Evolutionary conservation across 495 filamentous ascomycete species (phyloP).

Genomic region (Mycothermus thermophilus): DNA sequence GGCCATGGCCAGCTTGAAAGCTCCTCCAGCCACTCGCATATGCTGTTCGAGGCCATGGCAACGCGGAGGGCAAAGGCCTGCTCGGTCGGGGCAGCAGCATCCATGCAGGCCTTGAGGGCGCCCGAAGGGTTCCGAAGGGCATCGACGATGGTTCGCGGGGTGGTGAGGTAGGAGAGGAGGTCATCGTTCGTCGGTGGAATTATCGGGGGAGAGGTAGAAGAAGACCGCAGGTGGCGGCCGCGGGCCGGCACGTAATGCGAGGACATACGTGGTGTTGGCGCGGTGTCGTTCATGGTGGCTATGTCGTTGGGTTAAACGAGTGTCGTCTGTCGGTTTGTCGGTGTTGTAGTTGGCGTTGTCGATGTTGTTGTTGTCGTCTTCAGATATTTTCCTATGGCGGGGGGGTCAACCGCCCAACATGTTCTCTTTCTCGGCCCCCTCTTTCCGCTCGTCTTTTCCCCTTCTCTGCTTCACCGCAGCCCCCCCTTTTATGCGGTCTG

Average conservation of each 20-base stretch:
- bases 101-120: slow-evolving; percentile 47
- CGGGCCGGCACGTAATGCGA: slow-evolving; percentile 10
- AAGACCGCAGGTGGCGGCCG: slow-evolving; percentile 14
- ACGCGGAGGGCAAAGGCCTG: slow-evolving; percentile 60
- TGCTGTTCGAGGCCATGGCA: slow-evolving; percentile 57
- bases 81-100: slow-evolving; percentile 49
- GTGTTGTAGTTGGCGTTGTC: not conserved
- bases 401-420: slow-evolving; percentile 12
- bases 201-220: slow-evolving; percentile 23
- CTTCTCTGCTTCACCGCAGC: too few relatives aligned
- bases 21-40: slow-evolving; percentile 67
- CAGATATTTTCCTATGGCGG: slow-evolving; percentile 4
- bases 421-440: slow-evolving; percentile 8
- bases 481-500: not conserved
- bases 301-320: not conserved
- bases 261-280: slow-evolving; percentile 10
- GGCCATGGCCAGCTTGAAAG: slow-evolving; percentile 67
- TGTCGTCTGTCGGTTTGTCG: not conserved
- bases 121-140: slow-evolving; percentile 38
- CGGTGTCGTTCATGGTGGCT: slow-evolving; percentile 21
- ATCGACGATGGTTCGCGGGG: slow-evolving; percentile 28
- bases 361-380: slow-evolving; percentile 1
- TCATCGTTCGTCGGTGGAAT: slow-evolving; percentile 28
- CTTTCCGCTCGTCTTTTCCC: too few relatives aligned
- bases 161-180: slow-evolving; percentile 28